Base-by-base conservation (phyloP, 805 yeast genomes). In the Candida broadrunensis region DNA sequence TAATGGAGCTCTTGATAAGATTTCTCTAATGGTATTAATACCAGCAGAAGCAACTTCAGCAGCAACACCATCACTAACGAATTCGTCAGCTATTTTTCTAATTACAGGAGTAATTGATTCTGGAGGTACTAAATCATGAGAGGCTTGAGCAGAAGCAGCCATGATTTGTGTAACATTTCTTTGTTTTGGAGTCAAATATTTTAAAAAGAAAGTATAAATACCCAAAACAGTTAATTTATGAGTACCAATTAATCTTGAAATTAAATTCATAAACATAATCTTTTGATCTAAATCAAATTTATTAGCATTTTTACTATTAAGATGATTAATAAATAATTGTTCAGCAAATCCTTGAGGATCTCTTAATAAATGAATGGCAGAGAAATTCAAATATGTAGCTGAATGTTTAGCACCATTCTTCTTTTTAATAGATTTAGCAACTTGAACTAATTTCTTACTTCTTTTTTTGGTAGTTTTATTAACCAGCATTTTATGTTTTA, bases 291-390 rank as follows among this genome's bases (percentile, higher is more conserved):
- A 70, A 55, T 80, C 83, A 54, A 86, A 85, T 53, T 78, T 81
- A 60, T 83, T 83, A 16, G 81, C 70, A 44, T 76, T 80, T 52
- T 85, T 84, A 32, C 85, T 78, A 36, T 83, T 75, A 44, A 91
- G 66, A 56, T 89, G 95, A 33, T 71, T 77, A 21, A 78, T 75
- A 55, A 81, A 93, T 41, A 93, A 69, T 44, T 72, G 77, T 49
- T 93, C 99, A 6, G 98, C 96, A 66, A 93, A 93, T 4, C 96
- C 96, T 62, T 93, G 99, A 8, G 99, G 99, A 60, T 93, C 99
- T 60, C 97, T 80, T 40, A 93, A 73, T 43, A 93, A 67, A 63
- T 93, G 99, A 40, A 93, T 83, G 25, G 99, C 99, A 38, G 95
- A 84, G 67, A 93, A 93, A 59, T 93, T 93, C 53, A 93, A 74